Percentiles rank a stretch among this genome's conserved stretches.
Conservation (phyloP, 2,329 filamentous ascomycete genomes). For the Pseudocercospora eumusae region DNA sequence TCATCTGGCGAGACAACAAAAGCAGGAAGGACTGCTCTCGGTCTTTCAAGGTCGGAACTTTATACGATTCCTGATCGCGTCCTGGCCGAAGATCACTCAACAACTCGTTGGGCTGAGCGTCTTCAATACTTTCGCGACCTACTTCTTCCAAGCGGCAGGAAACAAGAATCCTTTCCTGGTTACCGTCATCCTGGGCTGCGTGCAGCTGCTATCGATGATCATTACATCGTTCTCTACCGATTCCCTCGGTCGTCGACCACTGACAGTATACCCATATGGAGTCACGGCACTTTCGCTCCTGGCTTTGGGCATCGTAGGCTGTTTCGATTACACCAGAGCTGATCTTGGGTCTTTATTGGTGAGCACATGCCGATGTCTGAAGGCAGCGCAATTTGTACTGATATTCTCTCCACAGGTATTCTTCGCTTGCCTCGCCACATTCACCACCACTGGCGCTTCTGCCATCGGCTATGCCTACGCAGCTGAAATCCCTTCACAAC, state of each 20-base stretch:
- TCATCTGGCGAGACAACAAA: conserved; percentile 34
- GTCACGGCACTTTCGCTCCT: conserved; percentile 42
- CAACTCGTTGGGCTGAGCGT: conserved; percentile 45
- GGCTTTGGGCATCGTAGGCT: conserved; percentile 44
- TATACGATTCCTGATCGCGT: conserved; percentile 43
- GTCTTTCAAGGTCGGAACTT: conserved; percentile 45
- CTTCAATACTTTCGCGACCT: conserved; percentile 46
- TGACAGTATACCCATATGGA: conserved; percentile 46
- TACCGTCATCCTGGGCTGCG: conserved; percentile 46
- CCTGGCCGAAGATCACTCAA: conserved; percentile 46
- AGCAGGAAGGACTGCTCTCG: conserved; percentile 34
- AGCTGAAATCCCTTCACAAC: conserved; percentile 46
- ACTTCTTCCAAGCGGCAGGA: conserved; percentile 48
- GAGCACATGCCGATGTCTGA: not conserved
- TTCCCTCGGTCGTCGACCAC: conserved; percentile 9
- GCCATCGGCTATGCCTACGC: conserved; percentile 50
- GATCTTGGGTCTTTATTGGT: conserved; percentile 44
- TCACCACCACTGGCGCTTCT: conserved; percentile 47
- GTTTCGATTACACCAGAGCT: conserved; percentile 43
- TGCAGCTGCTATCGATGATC: conserved; percentile 48
- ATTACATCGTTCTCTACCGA: conserved; percentile 43
- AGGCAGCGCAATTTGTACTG: too few species aligned
- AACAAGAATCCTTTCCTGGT: conserved; percentile 47
- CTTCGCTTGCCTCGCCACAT: conserved; percentile 47
- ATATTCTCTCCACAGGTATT: conserved; percentile 30